These are phyloP conservation scores for Lentinula detonsa DNA, from an alignment of 768 basidiomycete species.

Conservation along the genomic window DNA sequence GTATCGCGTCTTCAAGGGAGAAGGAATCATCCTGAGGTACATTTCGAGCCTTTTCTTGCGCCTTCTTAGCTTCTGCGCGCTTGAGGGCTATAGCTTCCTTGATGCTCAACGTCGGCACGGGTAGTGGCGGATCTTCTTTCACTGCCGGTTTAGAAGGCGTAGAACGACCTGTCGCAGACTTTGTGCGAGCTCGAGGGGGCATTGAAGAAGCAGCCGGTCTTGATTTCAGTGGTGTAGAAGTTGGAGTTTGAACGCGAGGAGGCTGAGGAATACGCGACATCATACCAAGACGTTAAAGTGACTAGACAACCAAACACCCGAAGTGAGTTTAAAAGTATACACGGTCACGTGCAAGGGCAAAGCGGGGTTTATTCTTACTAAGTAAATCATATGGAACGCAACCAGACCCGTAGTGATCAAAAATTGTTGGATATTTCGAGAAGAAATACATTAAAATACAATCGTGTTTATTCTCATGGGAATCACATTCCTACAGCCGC, in stretches of 20 bases:
- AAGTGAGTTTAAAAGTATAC: not conserved
- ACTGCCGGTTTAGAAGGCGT: slow-evolving; percentile 21
- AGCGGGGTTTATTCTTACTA: not conserved
- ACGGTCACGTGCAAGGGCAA: not conserved
- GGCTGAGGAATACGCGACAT: slow-evolving; percentile 39
- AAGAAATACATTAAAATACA: not conserved
- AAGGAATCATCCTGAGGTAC: slow-evolving; percentile 30
- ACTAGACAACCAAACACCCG: not conserved
- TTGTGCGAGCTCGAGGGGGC: slow-evolving; percentile 23
- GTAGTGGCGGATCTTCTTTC: slow-evolving; percentile 17
- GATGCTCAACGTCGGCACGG: slow-evolving; percentile 38
- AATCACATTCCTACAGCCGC: not conserved
- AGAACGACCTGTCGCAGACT: slow-evolving; percentile 19
- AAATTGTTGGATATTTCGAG: not conserved
- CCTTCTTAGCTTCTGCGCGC: slow-evolving; percentile 73
- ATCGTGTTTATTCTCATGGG: not conserved
- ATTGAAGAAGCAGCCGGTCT: slow-evolving; percentile 5
- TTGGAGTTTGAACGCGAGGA: slow-evolving; percentile 7
- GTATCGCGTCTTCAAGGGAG: slow-evolving; percentile 44
- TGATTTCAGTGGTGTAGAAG: not conserved
- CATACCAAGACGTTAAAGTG: not conserved
- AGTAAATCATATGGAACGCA: too few relatives aligned
- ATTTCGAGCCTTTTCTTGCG: slow-evolving; percentile 19
- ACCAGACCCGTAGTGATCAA: too few relatives aligned
- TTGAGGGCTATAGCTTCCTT: slow-evolving; percentile 77